Percentiles rank a stretch among this genome's conserved stretches.
These are phyloP conservation scores for Cucurbita pepo DNA, from an alignment of 306 rosid genomes.

Conservation along the genomic window DNA sequence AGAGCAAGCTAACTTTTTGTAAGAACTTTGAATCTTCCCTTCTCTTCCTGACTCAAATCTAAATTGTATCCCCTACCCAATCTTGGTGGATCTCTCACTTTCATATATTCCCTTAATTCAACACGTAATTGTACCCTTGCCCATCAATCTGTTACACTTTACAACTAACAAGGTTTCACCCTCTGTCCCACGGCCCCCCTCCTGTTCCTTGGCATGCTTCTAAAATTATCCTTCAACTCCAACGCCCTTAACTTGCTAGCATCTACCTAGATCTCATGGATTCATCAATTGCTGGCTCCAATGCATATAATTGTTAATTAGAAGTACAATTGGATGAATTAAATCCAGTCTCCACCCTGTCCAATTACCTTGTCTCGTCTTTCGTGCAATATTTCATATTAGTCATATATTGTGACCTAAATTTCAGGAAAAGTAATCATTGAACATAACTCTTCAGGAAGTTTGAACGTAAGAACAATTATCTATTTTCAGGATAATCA, in stretches of 20 bases:
- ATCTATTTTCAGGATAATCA: not conserved
- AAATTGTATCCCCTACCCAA: not conserved
- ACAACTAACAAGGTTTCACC: not conserved
- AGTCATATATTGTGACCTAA: not conserved
- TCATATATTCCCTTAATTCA: not conserved
- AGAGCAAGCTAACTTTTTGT: not conserved
- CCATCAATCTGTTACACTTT: not conserved
- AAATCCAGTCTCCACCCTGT: not conserved
- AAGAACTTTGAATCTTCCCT: not conserved
- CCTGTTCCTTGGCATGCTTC: not conserved
- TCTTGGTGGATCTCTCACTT: not conserved
- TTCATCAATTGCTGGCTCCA: not conserved
- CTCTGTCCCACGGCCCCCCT: not conserved
- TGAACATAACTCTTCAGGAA: not conserved
- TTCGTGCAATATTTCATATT: not conserved
- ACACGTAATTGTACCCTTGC: not conserved
- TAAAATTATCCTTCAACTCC: not conserved
- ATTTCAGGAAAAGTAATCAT: not conserved
- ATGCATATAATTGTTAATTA: not conserved
- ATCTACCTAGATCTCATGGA: not conserved
- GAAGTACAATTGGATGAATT: not conserved
- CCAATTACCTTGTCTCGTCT: not conserved
- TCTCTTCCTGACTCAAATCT: not conserved
- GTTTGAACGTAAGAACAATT: not conserved
- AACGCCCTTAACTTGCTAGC: not conserved